These are phyloP conservation scores for Metarhizium brunneum DNA, from an alignment of 2,329 filamentous ascomycete species.

Conservation along the genomic window DNA sequence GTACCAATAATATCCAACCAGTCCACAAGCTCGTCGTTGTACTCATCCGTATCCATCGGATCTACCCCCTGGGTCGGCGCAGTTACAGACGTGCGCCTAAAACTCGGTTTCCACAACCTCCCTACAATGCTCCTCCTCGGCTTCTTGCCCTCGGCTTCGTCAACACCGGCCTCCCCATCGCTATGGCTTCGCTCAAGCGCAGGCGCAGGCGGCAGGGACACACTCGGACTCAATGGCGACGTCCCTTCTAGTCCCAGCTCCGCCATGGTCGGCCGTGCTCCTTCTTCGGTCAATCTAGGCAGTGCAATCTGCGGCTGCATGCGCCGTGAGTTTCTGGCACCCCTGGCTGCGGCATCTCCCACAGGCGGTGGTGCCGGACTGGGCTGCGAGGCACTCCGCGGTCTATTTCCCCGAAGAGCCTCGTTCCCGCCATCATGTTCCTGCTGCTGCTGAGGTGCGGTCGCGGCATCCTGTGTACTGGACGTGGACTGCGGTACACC, in stretches of 20 bases:
- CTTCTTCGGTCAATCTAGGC: constrained; percentile 31
- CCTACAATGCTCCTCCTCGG: constrained; percentile 4
- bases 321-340: constrained; percentile 20
- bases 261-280: constrained; percentile 23
- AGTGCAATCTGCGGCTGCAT: constrained; percentile 23
- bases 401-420: constrained; percentile 11
- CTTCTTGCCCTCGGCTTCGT: neutral
- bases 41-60: constrained; percentile 21
- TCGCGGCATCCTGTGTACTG: neutral
- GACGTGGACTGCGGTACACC: neutral
- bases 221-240: constrained; percentile 15
- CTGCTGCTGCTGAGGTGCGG: neutral
- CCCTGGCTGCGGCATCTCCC: constrained; percentile 8
- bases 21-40: constrained; percentile 29
- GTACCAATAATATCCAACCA: constrained; percentile 31
- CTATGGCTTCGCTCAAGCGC: neutral
- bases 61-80: constrained; percentile 5
- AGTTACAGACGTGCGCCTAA: neutral
- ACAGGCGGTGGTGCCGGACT: constrained; percentile 13
- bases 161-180: neutral
- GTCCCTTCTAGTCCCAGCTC: constrained; percentile 18
- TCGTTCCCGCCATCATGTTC: neutral
- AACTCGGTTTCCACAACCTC: constrained; percentile 2
- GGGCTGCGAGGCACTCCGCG: constrained; percentile 28
- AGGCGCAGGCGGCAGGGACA: constrained; percentile 16